These are phyloP conservation scores for Geosmithia putterillii DNA, from an alignment of 2,329 filamentous ascomycete genomes.

Conservation along the genomic window DNA sequence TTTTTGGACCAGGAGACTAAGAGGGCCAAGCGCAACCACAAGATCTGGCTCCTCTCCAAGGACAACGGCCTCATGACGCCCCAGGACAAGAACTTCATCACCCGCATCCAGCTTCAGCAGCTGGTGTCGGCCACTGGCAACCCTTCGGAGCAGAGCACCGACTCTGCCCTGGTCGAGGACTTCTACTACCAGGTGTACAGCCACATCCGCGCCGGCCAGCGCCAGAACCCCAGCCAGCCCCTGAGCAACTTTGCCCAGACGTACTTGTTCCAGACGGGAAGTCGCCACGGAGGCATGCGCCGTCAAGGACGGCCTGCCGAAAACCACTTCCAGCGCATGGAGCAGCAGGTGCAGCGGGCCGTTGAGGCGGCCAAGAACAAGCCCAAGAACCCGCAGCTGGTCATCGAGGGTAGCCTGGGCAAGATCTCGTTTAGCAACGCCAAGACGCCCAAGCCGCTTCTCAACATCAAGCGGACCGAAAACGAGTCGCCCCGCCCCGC, in stretches of 20 bases:
- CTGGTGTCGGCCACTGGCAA: slow-evolving; percentile 87
- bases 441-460: slow-evolving; percentile 86
- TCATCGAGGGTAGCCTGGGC: slow-evolving; percentile 89
- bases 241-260: slow-evolving; percentile 96
- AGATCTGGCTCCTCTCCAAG: slow-evolving; percentile 85
- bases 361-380: slow-evolving; percentile 96
- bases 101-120: slow-evolving; percentile 92
- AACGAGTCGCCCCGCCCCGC: slow-evolving; percentile 43
- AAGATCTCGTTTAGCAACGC: slow-evolving; percentile 99
- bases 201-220: slow-evolving; percentile 80
- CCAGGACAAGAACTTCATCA: slow-evolving; percentile 99
- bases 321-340: slow-evolving; percentile 98
- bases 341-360: slow-evolving; percentile 94
- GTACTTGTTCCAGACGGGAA: slow-evolving; percentile 90
- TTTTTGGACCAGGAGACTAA: slow-evolving; percentile 87
- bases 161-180: slow-evolving; percentile 77
- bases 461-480: slow-evolving; percentile 88
- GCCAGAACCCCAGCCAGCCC: slow-evolving; percentile 85
- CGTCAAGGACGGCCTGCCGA: slow-evolving; percentile 75
- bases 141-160: slow-evolving; percentile 64
- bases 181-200: slow-evolving; percentile 98
- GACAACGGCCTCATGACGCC: slow-evolving; percentile 98
- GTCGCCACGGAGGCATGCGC: slow-evolving; percentile 61
- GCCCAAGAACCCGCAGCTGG: slow-evolving; percentile 93
- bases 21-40: slow-evolving; percentile 93